These are phyloP conservation scores for Pythium dissimile DNA, from an alignment of 352 stramenopile species.

Conservation along the genomic window DNA sequence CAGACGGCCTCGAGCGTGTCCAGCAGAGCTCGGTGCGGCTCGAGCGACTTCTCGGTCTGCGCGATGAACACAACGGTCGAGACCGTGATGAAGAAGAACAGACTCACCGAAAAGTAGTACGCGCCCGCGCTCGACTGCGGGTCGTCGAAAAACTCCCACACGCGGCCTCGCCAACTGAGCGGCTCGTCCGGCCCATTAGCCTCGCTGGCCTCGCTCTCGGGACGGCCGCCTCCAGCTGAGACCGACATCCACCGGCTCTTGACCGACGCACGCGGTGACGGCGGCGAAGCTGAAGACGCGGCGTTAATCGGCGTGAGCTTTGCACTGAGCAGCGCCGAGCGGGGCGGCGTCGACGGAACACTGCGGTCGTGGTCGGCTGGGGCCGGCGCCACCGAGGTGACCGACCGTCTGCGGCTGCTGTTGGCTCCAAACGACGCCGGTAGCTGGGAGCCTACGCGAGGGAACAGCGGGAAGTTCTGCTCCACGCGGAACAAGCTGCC, in stretches of 20 bases:
- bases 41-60: slow-evolving; percentile 53
- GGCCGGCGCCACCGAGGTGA: slow-evolving; percentile 28
- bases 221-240: no score
- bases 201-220: slow-evolving; percentile 1
- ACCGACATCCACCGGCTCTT: not conserved
- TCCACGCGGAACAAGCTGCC: slow-evolving; percentile 28
- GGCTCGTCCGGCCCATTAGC: slow-evolving; percentile 3
- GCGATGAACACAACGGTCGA: slow-evolving; percentile 68
- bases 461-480: slow-evolving; percentile 21
- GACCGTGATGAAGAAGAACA: slow-evolving; percentile 64
- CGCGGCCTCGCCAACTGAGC: slow-evolving; percentile 11
- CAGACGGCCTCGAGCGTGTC: slow-evolving; percentile 44
- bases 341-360: no score
- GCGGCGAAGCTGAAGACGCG: not conserved
- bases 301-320: not conserved
- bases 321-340: not conserved
- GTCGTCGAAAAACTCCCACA: slow-evolving; percentile 67
- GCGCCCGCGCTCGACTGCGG: slow-evolving; percentile 53
- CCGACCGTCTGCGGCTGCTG: slow-evolving; percentile 4
- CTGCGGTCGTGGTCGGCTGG: slow-evolving; percentile 5
- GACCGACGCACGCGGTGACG: slow-evolving; percentile 1
- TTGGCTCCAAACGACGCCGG: slow-evolving; percentile 8
- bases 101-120: slow-evolving; percentile 58
- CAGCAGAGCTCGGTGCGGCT: slow-evolving; percentile 31
- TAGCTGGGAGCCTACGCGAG: slow-evolving; percentile 10